These are phyloP conservation scores for Quercus phellos DNA, from an alignment of 331 rosid genomes.

Conservation along the genomic window DNA sequence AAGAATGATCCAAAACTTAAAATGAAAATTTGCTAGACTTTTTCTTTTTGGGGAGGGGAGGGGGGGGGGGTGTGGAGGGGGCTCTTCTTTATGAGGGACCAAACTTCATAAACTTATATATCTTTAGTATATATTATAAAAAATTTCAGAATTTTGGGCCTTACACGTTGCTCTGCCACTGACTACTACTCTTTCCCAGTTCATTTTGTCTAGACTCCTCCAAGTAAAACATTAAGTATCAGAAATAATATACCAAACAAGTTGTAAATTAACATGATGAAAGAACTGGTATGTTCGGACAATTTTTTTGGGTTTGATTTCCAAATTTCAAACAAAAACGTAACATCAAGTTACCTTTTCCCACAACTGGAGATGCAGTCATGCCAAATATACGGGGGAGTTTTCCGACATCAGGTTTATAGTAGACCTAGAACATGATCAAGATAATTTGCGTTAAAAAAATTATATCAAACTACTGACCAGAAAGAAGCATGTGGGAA, in stretches of 20 bases:
- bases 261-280: constrained; percentile 2
- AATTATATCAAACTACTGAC: not conserved
- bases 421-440: constrained; percentile 46
- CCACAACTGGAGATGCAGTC: constrained; percentile 98
- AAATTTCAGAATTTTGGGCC: too few species aligned
- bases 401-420: constrained; percentile 35
- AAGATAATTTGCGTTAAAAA: constrained; percentile 15
- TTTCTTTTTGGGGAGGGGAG: accelerated
- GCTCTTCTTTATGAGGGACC: too few species aligned
- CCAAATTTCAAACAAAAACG: constrained; percentile 6
- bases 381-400: constrained; percentile 92
- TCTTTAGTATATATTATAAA: too few species aligned
- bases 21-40: too few species aligned
- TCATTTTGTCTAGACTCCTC: not conserved
- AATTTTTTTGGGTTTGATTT: not conserved
- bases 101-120: too few species aligned
- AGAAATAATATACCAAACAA: not conserved
- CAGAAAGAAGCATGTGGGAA: constrained; percentile 1
- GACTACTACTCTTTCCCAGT: not conserved
- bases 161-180: too few species aligned
- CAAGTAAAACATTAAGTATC: not conserved
- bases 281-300: constrained; percentile 8
- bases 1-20: too few species aligned
- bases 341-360: constrained; percentile 56
- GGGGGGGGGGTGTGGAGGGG: too few species aligned